A percentile compares a stretch with the other conserved stretches of the same genome.
Conservation (phyloP, 306 rosid genomes). For the Prunus davidiana region DNA sequence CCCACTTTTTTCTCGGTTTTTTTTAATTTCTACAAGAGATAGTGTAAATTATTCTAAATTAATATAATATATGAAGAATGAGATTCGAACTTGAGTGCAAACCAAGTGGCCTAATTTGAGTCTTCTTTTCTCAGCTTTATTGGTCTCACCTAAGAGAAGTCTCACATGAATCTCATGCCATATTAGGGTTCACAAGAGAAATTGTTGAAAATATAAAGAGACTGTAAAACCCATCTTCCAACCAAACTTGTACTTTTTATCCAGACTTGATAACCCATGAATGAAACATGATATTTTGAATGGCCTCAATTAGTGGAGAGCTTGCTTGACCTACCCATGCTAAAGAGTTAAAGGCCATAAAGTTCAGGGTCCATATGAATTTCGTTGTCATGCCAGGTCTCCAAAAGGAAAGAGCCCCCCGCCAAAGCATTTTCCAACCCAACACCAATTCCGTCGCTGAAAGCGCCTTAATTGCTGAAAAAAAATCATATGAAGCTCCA, state of each 20-base stretch:
- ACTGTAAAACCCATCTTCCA: neutral
- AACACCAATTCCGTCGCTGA: conserved; percentile 1
- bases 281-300: neutral
- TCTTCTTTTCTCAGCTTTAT: no score
- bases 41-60: no score
- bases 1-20: neutral
- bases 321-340: neutral
- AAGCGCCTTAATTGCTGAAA: neutral
- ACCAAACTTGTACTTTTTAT: neutral
- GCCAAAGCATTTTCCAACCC: neutral
- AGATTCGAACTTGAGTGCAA: no score
- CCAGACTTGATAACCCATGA: neutral
- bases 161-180: no score
- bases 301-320: conserved; percentile 12
- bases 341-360: neutral
- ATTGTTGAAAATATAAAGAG: neutral
- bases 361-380: neutral
- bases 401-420: neutral
- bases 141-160: no score
- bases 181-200: neutral
- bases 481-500: neutral
- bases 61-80: no score
- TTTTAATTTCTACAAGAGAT: neutral
- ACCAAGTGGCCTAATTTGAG: no score
- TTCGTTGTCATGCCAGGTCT: conserved; percentile 1